Evolutionary conservation across 2,329 filamentous ascomycete species (phyloP).

Genomic region (Trichoderma breve): DNA sequence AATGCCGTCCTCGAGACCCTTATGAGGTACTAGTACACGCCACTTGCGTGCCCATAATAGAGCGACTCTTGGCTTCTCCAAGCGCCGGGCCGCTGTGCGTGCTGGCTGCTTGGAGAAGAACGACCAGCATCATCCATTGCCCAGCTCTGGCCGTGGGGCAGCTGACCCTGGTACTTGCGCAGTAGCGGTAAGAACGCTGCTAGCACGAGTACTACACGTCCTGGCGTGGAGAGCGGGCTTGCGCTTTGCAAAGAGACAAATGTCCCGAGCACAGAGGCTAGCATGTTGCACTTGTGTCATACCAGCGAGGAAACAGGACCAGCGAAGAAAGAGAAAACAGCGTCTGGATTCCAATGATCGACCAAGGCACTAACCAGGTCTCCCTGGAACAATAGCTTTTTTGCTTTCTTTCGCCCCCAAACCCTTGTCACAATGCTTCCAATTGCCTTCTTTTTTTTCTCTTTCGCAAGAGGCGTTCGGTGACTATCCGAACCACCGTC

Average conservation of each 20-base stretch:
- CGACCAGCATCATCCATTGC: not conserved
- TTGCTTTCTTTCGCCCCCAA: not conserved
- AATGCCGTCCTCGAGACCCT: not conserved
- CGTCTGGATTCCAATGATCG: not conserved
- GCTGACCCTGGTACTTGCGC: constrained; percentile 9
- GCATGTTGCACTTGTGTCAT: constrained; percentile 4
- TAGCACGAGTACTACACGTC: not conserved
- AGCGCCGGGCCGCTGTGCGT: not conserved
- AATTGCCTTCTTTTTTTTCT: not conserved
- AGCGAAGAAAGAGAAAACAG: not conserved
- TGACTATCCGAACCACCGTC: constrained; percentile 2
- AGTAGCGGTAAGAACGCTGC: not conserved
- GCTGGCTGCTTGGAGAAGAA: not conserved
- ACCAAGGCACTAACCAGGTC: not conserved
- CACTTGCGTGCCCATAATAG: not conserved
- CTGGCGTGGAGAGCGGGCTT: not conserved
- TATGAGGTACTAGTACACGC: not conserved
- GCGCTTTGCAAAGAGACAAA: not conserved
- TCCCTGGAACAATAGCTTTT: not conserved
- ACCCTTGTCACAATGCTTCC: not conserved
- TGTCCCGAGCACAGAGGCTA: not conserved
- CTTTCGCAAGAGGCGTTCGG: not conserved
- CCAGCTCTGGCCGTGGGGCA: not conserved
- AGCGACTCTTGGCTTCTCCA: not conserved
- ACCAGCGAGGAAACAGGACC: not conserved